Base-by-base conservation (phyloP, 2,329 filamentous ascomycete genomes). In the Diplodia mutila region DNA sequence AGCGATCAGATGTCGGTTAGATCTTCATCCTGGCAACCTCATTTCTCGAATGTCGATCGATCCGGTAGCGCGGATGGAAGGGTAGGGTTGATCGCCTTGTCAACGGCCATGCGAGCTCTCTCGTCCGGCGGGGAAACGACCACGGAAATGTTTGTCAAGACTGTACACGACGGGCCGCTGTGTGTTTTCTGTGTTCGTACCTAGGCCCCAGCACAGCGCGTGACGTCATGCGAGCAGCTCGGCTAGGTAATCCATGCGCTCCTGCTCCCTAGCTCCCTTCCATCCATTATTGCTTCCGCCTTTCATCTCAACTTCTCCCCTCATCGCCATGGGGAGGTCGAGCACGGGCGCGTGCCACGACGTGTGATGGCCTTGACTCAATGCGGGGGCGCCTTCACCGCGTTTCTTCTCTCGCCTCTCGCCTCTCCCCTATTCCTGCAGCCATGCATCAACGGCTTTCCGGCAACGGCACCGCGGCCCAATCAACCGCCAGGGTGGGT, bases 41-140 rank as follows among this genome's bases (percentile, higher is more conserved):
- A 63, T 63, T 63, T 63, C 59, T 51, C 42, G 25, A 37, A 25
- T n/a, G 59, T 25, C 59, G 59, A 63, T 63, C 59, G 7, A 23
- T 27, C 27, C 59, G 46, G 59, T 37, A 63, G 46, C 59, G 29
- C 21, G 59, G 46, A 25, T 6, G 37, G 53, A 25, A 16, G 4
- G 48, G 4, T 5, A 32, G 4, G 25, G 5, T 16, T 21, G 11
- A 18, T 18, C 7, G 57, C 29, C 29, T 29, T 42, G 27, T 46
- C 46, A 63, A 3, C 42, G 42, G 46, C 42, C 46, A 16, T 63
- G 16, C 32, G 37, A 37, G 4, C 14, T 34, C 42, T 18, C n/a
- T 32, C 29, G 59, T 16, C 29, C 59, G 27, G 42, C 27, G 55
- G 21, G 32, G n/a, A 6, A 55, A 18, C 37, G 39, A 16, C 55